Evolutionary conservation across 148 eudicot species (phyloP).

Genomic region (Rhododendron simsii): DNA sequence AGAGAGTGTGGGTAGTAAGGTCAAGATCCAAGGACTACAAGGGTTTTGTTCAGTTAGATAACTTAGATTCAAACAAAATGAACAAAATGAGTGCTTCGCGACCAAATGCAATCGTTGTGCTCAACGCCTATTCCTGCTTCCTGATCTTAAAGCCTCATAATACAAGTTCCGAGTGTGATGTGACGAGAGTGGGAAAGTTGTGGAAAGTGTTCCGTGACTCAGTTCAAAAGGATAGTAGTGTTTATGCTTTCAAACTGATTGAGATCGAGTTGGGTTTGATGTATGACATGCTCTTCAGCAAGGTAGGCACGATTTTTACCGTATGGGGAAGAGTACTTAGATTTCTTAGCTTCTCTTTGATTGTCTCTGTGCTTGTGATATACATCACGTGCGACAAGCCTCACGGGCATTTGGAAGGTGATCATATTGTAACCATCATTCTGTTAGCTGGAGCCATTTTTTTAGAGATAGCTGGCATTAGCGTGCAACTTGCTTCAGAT

Average conservation of each 20-base stretch:
- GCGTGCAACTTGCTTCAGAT: background rate
- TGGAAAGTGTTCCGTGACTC: background rate
- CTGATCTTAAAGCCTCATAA: background rate
- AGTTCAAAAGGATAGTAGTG: too few relatives aligned
- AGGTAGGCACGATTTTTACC: constrained; percentile 3
- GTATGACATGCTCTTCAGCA: background rate
- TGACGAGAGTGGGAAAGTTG: too few relatives aligned
- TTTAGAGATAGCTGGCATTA: background rate
- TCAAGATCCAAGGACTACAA: background rate
- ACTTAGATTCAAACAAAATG: too few relatives aligned
- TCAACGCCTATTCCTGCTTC: background rate
- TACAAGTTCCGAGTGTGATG: background rate
- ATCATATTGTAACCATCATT: background rate
- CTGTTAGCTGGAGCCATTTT: background rate
- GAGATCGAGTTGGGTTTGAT: constrained; percentile 6
- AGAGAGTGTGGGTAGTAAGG: background rate
- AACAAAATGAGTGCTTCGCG: background rate
- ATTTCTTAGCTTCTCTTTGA: background rate
- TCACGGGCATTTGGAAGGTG: background rate
- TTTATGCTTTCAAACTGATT: background rate
- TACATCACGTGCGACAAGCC: background rate
- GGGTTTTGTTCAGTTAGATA: background rate
- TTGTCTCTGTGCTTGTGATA: background rate
- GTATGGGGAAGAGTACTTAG: background rate
- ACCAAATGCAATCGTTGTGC: background rate